Conservation (phyloP, 2,329 filamentous ascomycete species). For the Calonectria montana region DNA sequence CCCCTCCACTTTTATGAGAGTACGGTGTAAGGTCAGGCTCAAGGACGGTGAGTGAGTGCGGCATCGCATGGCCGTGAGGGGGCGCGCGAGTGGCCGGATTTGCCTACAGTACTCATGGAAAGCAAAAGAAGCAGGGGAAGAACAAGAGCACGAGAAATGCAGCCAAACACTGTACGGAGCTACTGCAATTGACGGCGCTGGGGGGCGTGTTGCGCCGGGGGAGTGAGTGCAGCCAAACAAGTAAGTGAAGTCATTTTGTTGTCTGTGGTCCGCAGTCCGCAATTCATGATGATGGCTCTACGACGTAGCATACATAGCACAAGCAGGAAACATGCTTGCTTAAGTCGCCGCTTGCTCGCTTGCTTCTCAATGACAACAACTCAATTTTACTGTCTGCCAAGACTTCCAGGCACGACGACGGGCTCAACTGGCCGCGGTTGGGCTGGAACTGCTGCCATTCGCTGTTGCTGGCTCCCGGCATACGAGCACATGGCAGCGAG, state of each 20-base stretch:
- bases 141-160: neutral
- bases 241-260: no score
- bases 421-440: conserved; percentile 11
- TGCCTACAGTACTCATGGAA: neutral
- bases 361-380: neutral
- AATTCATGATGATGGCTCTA: neutral
- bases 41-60: neutral
- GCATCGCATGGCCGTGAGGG: neutral
- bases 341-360: neutral
- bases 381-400: neutral
- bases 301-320: neutral
- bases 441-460: conserved; percentile 7
- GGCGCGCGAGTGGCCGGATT: neutral
- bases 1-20: conserved; percentile 21
- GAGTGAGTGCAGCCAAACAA: neutral
- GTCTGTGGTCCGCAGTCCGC: neutral
- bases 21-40: conserved; percentile 11
- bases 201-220: neutral
- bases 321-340: neutral
- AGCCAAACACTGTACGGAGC: neutral
- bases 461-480: neutral
- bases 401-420: neutral
- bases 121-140: no score
- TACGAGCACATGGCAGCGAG: neutral
- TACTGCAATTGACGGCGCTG: neutral